These are phyloP conservation scores for Sarocladium brachiariae DNA, from an alignment of 2,329 filamentous ascomycete species.

Conservation along the genomic window DNA sequence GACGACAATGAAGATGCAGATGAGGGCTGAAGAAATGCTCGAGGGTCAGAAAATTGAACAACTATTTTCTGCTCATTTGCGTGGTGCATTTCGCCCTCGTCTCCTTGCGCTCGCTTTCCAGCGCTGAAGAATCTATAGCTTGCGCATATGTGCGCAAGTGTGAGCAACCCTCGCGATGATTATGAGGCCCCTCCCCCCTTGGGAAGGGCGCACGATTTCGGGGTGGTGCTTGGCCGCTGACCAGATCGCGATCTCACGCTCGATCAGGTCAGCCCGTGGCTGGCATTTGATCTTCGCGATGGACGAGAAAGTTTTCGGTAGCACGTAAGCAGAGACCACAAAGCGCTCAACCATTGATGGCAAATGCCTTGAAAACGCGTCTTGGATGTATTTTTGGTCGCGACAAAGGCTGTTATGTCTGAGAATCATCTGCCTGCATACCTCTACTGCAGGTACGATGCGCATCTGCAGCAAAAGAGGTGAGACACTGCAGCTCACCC, in stretches of 20 bases:
- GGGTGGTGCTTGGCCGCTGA: not conserved
- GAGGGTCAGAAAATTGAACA: slow-evolving; percentile 22
- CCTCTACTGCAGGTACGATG: slow-evolving; percentile 9
- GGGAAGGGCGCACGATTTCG: slow-evolving; percentile 3
- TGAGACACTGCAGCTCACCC: slow-evolving; percentile 3
- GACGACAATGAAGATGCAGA: slow-evolving; percentile 51
- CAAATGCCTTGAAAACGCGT: slow-evolving; percentile 8
- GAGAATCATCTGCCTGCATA: slow-evolving; percentile 7
- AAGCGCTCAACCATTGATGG: slow-evolving; percentile 2
- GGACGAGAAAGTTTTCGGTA: not conserved
- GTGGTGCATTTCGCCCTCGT: slow-evolving; percentile 6
- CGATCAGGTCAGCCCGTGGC: not conserved
- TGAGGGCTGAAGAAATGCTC: slow-evolving; percentile 25
- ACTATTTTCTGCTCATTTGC: slow-evolving; percentile 15
- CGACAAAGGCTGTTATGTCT: slow-evolving; percentile 10
- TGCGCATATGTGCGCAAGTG: not conserved
- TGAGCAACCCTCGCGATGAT: not conserved
- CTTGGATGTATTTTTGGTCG: not conserved
- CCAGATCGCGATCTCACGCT: slow-evolving; percentile 2
- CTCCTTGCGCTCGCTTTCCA: slow-evolving; percentile 2
- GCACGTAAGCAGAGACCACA: not conserved
- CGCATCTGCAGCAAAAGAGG: slow-evolving; percentile 8
- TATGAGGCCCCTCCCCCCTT: slow-evolving; percentile 1
- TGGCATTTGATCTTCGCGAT: slow-evolving; percentile 8
- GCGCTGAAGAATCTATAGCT: not conserved